Base-by-base conservation (phyloP, 495 filamentous ascomycete species). In the Penicilliopsis zonata region DNA sequence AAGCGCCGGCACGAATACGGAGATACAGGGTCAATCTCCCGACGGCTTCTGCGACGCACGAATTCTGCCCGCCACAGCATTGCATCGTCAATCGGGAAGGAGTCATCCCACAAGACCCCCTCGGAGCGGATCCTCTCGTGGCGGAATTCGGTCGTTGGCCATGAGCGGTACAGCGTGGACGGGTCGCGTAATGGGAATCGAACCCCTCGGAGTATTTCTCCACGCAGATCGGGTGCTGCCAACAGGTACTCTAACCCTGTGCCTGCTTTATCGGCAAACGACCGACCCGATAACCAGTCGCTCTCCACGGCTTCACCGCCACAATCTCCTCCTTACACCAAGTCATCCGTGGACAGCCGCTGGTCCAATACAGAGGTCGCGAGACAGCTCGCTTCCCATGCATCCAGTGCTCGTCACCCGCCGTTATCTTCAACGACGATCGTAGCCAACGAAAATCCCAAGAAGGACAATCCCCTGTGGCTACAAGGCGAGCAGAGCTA, bases 91-190 rank as follows among this genome's bases (percentile, higher is more conserved):
- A 61, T 40, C 34, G 65, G 48, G 27, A 63, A 57, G 37, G 60
- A 61, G 16, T 63, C 52, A 23, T 33, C 57, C 41, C 74, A 54
- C 42, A 73, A 72, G 40, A 66, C 78, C 1, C 69, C 73, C 3
- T 76, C 78, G 5, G 88, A 96, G 39, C 70, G 83, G n/a, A 94
- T 95, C 35, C 67, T 93, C 22, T 82, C 75, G 32, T 96, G 88
- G 88, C 78, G 88, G 9, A 84, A 88, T 44, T 84, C 78, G 4
- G 59, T 66, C 19, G 68, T 86, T 34, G 73, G 65, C 15, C 74
- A 72, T 33, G 54, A 53, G 32, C 67, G 57, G 18, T 46, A 57
- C 20, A 72, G 66, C 41, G 49, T 67, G 17, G 70, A 74, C n/a
- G 56, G 59, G 14, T 61, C 63, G 24, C 58, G 55, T 32, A 49